Base-by-base conservation (phyloP, 2,329 filamentous ascomycete species). In the Mycocentrospora acerina region DNA sequence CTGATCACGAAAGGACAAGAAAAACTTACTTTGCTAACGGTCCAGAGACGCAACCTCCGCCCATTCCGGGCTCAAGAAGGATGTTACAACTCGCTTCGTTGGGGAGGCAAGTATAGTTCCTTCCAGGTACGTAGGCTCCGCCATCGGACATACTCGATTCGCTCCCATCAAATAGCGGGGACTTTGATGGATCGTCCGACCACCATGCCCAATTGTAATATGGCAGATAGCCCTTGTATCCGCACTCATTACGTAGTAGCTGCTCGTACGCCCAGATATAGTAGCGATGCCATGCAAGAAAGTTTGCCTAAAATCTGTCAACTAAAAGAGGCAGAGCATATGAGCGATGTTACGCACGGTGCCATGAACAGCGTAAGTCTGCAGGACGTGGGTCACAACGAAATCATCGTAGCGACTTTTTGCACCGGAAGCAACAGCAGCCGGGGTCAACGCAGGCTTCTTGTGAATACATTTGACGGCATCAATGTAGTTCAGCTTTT, bases 151-250 rank as follows among this genome's bases (percentile, higher is more conserved):
- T 62, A 37, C 70, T 67, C 33, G 71, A 75, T 17, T 69, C 71
- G 44, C 72, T 74, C 32, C 79, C 79, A 47, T 79, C 76, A 43
- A 82, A 80, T 32, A 80, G 55, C 11, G 77, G 74, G 0, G 76
- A 78, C 38, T 71, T 68, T 44, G 42, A 25, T 1, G 61, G 62
- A 24, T 80, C 71, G 3, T 64, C 45, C 2, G 71, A 65, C 60
- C 71, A 73, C 36, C 69, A 68, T 3, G 70, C 70, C 74, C 76
- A 80, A 56, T 79, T 74, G 64, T 72, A 73, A 62, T 78, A 79
- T 3, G 71, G 71, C 31, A 69, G 64, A 28, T 61, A 61, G 33
- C 68, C 70, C 7, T 48, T 62, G 40, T 71, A 74, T 24, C 67
- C 68, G 36, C 71, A 73, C 41, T 73, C 70, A 9, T 67, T 57